Conservation (phyloP, 441 rosid genomes). For the Lepidium campestre region DNA sequence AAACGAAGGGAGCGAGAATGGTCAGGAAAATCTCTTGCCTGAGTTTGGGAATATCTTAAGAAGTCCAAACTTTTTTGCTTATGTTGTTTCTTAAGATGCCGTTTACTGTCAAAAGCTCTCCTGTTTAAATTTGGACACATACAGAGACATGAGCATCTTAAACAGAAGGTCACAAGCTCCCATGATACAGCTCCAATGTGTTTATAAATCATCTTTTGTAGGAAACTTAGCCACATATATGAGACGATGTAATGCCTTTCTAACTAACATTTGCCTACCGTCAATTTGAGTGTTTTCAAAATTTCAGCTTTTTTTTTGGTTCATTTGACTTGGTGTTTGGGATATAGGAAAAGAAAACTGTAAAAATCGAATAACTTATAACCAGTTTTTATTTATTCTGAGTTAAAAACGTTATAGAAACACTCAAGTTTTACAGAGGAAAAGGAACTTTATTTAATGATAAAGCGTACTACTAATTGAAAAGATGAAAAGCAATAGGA, state of each 20-base stretch:
- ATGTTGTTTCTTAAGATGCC: neutral
- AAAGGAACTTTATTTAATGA: neutral
- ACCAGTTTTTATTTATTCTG: neutral
- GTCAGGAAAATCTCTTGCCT: slow-evolving; percentile 91
- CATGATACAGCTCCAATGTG: neutral
- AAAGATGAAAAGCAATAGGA: neutral
- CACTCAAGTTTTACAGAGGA: neutral
- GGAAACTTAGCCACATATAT: neutral
- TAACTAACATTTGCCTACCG: neutral
- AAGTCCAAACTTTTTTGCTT: neutral
- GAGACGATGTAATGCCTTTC: neutral
- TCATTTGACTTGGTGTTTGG: neutral
- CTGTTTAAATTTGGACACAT: neutral
- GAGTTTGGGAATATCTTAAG: slow-evolving; percentile 20
- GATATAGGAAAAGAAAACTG: neutral
- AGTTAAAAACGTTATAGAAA: neutral
- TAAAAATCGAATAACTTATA: neutral
- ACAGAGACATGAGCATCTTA: slow-evolving; percentile 12
- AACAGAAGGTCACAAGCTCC: neutral
- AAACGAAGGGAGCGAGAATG: slow-evolving; percentile 77
- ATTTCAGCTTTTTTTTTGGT: neutral
- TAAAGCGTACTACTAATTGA: neutral
- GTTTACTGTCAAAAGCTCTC: neutral
- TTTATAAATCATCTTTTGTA: neutral
- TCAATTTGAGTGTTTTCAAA: neutral